phyloP scores from a whole-genome alignment of 768 basidiomycete species.

The Phaffia australis region DNA sequence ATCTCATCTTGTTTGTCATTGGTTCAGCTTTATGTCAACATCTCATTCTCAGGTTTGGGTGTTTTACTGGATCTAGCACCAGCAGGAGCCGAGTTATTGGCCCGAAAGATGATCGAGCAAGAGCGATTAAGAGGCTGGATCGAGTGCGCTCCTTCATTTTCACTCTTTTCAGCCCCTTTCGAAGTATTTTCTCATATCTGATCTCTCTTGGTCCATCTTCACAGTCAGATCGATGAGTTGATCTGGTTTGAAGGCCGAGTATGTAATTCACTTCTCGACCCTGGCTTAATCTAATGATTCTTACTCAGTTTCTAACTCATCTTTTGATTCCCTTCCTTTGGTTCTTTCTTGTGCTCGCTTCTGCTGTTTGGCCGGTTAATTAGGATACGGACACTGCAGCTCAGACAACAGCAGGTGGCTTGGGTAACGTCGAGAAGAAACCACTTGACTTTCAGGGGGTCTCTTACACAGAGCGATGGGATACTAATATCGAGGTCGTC shows the following conservation, averaged over 20 bases:
- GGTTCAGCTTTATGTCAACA: slow-evolving; percentile 71
- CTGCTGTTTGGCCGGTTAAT: neutral
- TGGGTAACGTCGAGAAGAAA: slow-evolving; percentile 65
- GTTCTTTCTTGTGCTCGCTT: neutral
- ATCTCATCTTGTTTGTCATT: neutral
- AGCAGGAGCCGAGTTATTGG: slow-evolving; percentile 92
- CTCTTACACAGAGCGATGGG: slow-evolving; percentile 90
- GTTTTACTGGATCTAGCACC: slow-evolving; percentile 78
- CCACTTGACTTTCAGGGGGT: slow-evolving; percentile 68
- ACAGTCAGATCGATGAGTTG: slow-evolving; percentile 69
- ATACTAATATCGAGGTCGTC: slow-evolving; percentile 77
- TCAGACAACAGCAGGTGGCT: slow-evolving; percentile 23
- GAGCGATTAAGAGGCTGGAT: slow-evolving; percentile 83
- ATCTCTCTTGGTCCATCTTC: neutral
- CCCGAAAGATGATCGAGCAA: slow-evolving; percentile 97
- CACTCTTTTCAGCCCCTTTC: neutral
- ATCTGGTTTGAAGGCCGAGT: slow-evolving; percentile 78
- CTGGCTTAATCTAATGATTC: neutral
- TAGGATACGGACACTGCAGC: slow-evolving; percentile 11
- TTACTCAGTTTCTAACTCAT: neutral
- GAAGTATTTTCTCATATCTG: neutral
- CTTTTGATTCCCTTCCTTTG: neutral
- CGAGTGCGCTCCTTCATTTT: slow-evolving; percentile 41
- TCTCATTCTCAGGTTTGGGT: slow-evolving; percentile 88
- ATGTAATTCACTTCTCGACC: neutral